Percentiles rank a stretch among this genome's conserved stretches.
Conservation (phyloP, 257 asterid species). For the Cordia subcordata region DNA sequence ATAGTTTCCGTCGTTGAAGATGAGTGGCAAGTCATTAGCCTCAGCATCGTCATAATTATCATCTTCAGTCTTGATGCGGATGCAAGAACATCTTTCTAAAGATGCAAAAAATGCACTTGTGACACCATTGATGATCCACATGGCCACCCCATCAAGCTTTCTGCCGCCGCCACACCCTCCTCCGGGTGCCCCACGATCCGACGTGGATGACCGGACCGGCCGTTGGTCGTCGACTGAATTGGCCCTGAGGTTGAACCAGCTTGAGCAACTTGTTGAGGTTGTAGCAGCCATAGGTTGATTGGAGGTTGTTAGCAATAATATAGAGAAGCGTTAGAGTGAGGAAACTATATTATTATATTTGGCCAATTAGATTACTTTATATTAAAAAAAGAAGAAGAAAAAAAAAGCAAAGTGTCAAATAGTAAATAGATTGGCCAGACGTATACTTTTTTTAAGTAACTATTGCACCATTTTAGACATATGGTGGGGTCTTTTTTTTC, state of each 20-base stretch:
- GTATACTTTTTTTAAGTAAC: no score
- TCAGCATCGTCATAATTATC: conserved; percentile 50
- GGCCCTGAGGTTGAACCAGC: conserved; percentile 20
- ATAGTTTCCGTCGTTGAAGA: conserved; percentile 40
- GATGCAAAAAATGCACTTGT: conserved; percentile 71
- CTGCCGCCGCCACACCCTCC: no score
- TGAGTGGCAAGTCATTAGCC: conserved; percentile 51
- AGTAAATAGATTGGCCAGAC: no score
- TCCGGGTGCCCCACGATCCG: conserved; percentile 5
- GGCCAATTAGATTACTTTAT: no score
- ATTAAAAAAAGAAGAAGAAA: no score
- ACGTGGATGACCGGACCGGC: conserved; percentile 28
- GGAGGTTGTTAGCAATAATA: neutral
- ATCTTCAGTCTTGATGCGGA: conserved; percentile 56
- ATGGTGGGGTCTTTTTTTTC: neutral
- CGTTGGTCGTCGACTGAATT: conserved; percentile 21
- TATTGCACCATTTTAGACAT: neutral
- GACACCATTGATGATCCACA: conserved; percentile 67
- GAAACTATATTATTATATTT: no score
- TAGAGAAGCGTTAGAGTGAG: conserved; percentile 4
- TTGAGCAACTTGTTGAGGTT: conserved; percentile 22
- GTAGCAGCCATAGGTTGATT: conserved; percentile 40
- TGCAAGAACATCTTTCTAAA: conserved; percentile 75
- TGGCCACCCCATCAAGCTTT: conserved; percentile 63
- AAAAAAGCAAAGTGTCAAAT: no score